Evolutionary conservation across 768 basidiomycete species (phyloP).

Genomic region (Phlegmacium glaucopus): DNA sequence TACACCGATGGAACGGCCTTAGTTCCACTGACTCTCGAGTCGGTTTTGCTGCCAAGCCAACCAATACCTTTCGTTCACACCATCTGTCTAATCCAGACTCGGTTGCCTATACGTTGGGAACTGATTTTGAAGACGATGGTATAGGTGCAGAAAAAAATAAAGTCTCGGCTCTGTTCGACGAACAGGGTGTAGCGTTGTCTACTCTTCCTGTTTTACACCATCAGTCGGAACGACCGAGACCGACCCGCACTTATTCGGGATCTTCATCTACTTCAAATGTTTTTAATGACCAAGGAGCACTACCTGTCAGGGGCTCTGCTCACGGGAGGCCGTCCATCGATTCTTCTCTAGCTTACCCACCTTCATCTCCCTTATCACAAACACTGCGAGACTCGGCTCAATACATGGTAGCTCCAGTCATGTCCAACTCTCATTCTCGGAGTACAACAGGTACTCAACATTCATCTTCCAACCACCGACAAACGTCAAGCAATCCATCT

Average conservation of each 20-base stretch:
- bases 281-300: not conserved
- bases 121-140: slow-evolving; percentile 15
- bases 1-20: slow-evolving; percentile 27
- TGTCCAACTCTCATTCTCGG: slow-evolving; percentile 13
- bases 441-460: slow-evolving; percentile 12
- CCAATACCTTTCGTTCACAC: slow-evolving; percentile 3
- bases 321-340: slow-evolving; percentile 20
- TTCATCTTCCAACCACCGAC: slow-evolving; percentile 6
- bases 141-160: no score
- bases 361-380: slow-evolving; percentile 5
- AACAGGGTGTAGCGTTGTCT: slow-evolving; percentile 16
- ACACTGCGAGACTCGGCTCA: slow-evolving; percentile 1
- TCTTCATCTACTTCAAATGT: slow-evolving; percentile 8
- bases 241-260: slow-evolving; percentile 7
- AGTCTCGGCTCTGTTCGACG: slow-evolving; percentile 11
- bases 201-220: slow-evolving; percentile 21
- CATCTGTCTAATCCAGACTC: slow-evolving; percentile 16
- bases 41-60: slow-evolving; percentile 1
- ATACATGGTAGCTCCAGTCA: slow-evolving; percentile 8
- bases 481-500: slow-evolving; percentile 7
- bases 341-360: slow-evolving; percentile 20
- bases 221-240: slow-evolving; percentile 1
- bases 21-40: slow-evolving; percentile 30
- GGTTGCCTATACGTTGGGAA: slow-evolving; percentile 19
- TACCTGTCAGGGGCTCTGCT: not conserved